Base-by-base conservation (phyloP, 2,329 filamentous ascomycete species). In the Leptodontidium sp. region DNA sequence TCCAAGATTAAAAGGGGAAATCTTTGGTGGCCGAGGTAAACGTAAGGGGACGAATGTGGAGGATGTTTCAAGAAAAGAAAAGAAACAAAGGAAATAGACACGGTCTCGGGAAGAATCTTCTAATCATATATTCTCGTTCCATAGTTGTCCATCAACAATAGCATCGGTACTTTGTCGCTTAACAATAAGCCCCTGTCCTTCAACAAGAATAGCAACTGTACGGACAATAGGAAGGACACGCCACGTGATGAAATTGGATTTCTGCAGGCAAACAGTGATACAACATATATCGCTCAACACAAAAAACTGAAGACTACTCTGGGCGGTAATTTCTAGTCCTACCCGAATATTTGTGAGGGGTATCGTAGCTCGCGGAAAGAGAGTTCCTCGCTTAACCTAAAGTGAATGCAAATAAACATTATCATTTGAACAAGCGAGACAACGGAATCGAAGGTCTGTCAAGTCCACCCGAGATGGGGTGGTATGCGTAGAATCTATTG, bases 341-440 rank as follows among this genome's bases (percentile, higher is more conserved):
- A 6, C 29, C 29, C 29, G 29, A 32, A 32, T 6, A 32, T 32
- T 40, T 40, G 4, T 12, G 38, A 47, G 45, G n/a, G 45, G 45
- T 6, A 7, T 21, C 45, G 11, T 6, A 35, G 14, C 15, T 17
- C 32, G 14, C 12, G 14, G 14, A 35, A 35, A 32, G 15, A 35
- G 4, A 17, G 32, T 17, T 57, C 6, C 55, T 58, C 55, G 55
- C 55, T 58, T 58, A 58, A 21, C n/a, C 35, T 6, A 57, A 15
- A 9, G 5, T 7, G 47, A 12, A 50, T 12, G n/a, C 24, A 32
- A 32, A 53, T 40, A 58, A 58, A 58, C 35, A 15, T 53, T 53
- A 24, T 4, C 50, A 14, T 21, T 21, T 21, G 7, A 53, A 29
- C 24, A 11, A 32, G 24, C 24, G 12, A 29, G 21, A 29, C 2